Base-by-base conservation (phyloP, 345 rosid genomes). In the Eucalyptus virginea region DNA sequence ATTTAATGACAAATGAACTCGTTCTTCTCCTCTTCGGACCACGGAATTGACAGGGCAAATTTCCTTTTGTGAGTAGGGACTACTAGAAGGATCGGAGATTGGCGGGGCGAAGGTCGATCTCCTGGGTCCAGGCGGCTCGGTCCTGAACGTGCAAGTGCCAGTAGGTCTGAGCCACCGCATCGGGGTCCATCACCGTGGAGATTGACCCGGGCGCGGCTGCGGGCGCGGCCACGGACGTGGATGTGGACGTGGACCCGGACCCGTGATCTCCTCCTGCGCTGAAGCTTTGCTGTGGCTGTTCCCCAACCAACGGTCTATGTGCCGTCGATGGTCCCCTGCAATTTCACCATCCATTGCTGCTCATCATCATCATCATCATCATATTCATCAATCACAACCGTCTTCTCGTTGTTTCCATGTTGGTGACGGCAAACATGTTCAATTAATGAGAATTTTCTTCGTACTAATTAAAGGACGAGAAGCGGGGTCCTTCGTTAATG, bases 131-230 rank as follows among this genome's bases (percentile, higher is more conserved):
- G 44, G 97, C 96, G 51, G 94, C 90, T 17, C 95, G 96, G 91
- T 97, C 96, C 91, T 98, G 99, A 58, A 93, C 95, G 88, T 98
- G 99, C 86, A 98, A 91, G 67, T 94, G 94, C 99, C 99, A 98
- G 96, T 97, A 98, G 87, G 99, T 97, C 89, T 93, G 96, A 92
- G 99, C 99, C 91, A 97, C 89, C 65, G 94, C 94, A 91, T 97
- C 97, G 2, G 99, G 99, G 93, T 98, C 97, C 99, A 96, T 93
- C 89, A 45, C 81, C 23, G 72, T 52, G 15, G 34, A 10, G 45
- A 5, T 45, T 10, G 86, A 50, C 6, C 26, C 11, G 11, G 60
- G 52, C 12, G 8, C 45, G n/a, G n/a, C n/a, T n/a, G n/a, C n/a
- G 28, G 47, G 45, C 86, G 26, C 86, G 3, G 80, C 28, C 51